Evolutionary conservation across 139 green algal genomes (phyloP), one percentile per base, ranked within the genome.

Genomic region (Zygnema circumcarinatum): DNA sequence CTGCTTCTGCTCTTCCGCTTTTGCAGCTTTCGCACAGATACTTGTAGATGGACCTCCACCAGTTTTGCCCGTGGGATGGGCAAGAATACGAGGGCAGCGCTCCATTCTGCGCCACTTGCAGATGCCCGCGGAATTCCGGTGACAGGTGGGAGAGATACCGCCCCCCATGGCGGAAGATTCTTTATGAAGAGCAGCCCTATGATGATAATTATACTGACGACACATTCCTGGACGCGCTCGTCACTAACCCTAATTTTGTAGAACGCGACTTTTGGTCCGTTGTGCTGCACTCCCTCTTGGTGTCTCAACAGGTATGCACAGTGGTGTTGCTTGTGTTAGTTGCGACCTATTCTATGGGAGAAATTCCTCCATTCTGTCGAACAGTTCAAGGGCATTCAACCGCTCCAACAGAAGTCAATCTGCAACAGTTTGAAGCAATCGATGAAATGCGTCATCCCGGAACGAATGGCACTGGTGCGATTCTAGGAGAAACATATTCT

Each of bases 271-370:
- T 94, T 80, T 94, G 92, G 93, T 74, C 67, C 1, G 92, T 98
- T 25, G 95, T 96, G 33, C 42, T 92, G 41, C 93, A 90, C 35
- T 92, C 94, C 0, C 74, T 90, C 32, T 88, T 93, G 0, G 87
- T 98, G 20, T 92, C 90, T 25, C 94, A 98, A 90, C 95, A 98
- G 91, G 81, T 97, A 21, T 89, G 53, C 36, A 93, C 87, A 0
- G 93, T 95, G 1, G 83, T 84, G 1, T 82, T 92, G 0, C 87
- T 93, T 2, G 86, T 62, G 16, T 16, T 62, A 25, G 47, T 62
- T 7, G 47, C 47, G 47, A 25, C 16, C 7, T 62, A 62, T 62
- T 62, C 47, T 7, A 62, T 62, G 47, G 47, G 16, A 16, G 47
- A 62, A 38, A 81, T 32, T 39, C 38, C 3, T 83, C 42, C 29